Base-by-base conservation (phyloP, 2,329 filamentous ascomycete genomes). In the Calonectria ilicicola region DNA sequence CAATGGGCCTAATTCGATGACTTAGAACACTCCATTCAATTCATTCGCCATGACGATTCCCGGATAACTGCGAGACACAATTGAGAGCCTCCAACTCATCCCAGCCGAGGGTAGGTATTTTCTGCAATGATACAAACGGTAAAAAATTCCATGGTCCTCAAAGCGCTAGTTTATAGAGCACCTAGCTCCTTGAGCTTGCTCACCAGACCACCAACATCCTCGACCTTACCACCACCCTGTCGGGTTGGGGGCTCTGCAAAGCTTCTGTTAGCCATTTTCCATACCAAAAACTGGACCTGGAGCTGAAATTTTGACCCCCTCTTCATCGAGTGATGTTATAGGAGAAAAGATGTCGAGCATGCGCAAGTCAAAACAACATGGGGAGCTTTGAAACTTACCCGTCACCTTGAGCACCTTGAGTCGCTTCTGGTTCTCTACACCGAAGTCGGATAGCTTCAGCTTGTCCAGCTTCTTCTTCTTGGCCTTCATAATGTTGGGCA, bases 401-500 rank as follows among this genome's bases (percentile, higher is more conserved):
- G 90, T 91, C 76, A 99, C 96, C 90, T 97, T 97, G 79, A 98
- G 81, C 67, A 95, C 94, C 91, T 97, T 98, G 83, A 99, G 85
- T 80, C 96, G 90, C 85, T 90, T 92, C 83, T 90, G 89, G 65
- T 90, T 91, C 79, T 95, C 92, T 51, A 98, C 86, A 2, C 94
- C 95, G 84, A 94, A 94, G 82, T 99, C 97, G 70, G 88, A 90
- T 83, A 98, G 84, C 77, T 90, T 95, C 90, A 95, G 93, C 93
- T 98, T 98, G 81, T 97, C 95, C 79, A 99, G 82, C 82, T 94
- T 94, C 93, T 99, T 99, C 94, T 98, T 99, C 94, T 99, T 99
- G 66, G 97, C 97, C 93, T 98, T 99, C 97, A 99, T 99, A 77
- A 99, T 98, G 83, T 98, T 98, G 64, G 96, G 96, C 90, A 99